A percentile compares a stretch with the other conserved stretches of the same genome.
phyloP scores from a whole-genome alignment of 106 monocot species.

The Agapanthus africanus region DNA sequence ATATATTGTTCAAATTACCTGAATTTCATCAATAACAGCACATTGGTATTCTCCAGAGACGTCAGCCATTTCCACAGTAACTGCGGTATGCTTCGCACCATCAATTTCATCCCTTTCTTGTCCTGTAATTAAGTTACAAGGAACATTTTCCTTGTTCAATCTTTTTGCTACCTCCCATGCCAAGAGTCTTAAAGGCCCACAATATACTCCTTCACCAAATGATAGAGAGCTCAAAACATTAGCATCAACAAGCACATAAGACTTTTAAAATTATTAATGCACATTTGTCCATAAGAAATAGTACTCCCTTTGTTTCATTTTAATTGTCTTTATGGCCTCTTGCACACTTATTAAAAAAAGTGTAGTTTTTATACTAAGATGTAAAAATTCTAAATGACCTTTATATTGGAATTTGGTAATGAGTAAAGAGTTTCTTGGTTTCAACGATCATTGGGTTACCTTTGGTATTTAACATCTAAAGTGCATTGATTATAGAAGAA shows the following conservation, averaged over 20 bases:
- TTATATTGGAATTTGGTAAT: no score
- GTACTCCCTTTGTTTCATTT: no score
- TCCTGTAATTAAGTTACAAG: constrained; percentile 86
- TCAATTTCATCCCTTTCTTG: constrained; percentile 86
- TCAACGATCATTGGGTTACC: no score
- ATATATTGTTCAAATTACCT: constrained; percentile 30
- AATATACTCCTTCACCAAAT: constrained; percentile 74
- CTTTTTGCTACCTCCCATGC: constrained; percentile 91
- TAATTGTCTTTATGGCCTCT: no score
- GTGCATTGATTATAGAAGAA: no score
- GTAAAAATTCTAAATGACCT: no score
- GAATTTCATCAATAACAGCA: constrained; percentile 96
- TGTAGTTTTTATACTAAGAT: no score
- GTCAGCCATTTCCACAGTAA: constrained; percentile 97
- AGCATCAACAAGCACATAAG: not conserved
- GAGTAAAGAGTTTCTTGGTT: no score
- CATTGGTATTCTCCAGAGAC: constrained; percentile 56
- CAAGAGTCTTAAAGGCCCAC: constrained; percentile 89
- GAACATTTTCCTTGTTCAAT: constrained; percentile 85
- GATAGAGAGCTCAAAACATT: constrained; percentile 5
- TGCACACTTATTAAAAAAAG: no score
- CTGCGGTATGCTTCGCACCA: constrained; percentile 76
- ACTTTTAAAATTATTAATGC: not conserved
- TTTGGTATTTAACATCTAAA: no score
- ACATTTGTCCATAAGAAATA: not conserved